Evolutionary conservation across 495 filamentous ascomycete genomes (phyloP).

Genomic region (Neurospora hispaniola): DNA sequence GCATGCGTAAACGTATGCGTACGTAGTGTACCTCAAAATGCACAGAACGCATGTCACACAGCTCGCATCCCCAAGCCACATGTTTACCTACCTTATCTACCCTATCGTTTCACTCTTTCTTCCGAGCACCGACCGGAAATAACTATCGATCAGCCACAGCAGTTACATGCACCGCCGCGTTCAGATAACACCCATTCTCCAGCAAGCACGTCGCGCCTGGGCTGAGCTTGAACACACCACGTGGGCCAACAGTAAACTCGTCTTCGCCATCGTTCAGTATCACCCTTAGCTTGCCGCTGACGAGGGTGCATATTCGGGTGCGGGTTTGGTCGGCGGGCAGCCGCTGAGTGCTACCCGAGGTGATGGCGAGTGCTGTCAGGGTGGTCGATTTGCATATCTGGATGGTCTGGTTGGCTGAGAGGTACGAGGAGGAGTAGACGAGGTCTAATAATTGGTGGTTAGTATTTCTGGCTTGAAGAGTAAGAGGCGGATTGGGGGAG

Average conservation of each 20-base stretch:
- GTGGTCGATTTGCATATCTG: constrained; percentile 5
- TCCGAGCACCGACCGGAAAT: not conserved
- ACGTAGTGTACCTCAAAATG: not conserved
- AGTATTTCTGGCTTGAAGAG: not conserved
- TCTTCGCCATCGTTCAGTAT: constrained; percentile 12
- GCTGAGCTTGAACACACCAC: constrained; percentile 17
- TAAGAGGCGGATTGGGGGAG: not conserved
- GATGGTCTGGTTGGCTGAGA: constrained; percentile 15
- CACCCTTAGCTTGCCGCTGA: constrained; percentile 19
- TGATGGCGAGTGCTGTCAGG: constrained; percentile 14
- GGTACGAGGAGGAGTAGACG: constrained; percentile 18
- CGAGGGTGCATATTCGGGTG: constrained; percentile 18
- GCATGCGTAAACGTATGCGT: not conserved
- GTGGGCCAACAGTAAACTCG: constrained; percentile 17
- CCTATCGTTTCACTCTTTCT: not conserved
- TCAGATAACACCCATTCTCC: constrained; percentile 18
- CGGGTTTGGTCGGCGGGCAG: constrained; percentile 5
- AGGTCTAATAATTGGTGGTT: constrained; percentile 9
- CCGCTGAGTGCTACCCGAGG: constrained; percentile 14
- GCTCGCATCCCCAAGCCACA: not conserved
- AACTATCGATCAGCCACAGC: not conserved
- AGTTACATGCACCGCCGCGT: constrained; percentile 21
- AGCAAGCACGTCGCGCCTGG: constrained; percentile 12
- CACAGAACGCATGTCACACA: not conserved
- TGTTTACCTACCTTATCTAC: not conserved